phyloP scores from a whole-genome alignment of 768 basidiomycete genomes.

The Boletus sp. region DNA sequence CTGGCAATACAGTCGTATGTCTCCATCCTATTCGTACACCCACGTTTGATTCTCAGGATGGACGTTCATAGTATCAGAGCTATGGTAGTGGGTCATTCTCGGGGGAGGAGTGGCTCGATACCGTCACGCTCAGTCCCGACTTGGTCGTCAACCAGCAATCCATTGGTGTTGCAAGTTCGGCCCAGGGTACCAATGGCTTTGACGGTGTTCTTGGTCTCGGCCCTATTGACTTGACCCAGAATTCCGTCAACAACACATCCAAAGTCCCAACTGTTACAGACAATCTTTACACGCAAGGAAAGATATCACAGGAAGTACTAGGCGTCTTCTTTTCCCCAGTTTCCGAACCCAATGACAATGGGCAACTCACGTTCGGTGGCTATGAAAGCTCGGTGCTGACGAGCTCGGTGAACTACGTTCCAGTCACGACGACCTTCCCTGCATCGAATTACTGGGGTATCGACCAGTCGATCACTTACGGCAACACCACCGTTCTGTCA shows the following conservation, averaged over 20 bases:
- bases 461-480: slow-evolving; percentile 31
- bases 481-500: slow-evolving; percentile 17
- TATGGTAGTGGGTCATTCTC: slow-evolving; percentile 5
- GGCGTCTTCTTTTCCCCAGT: slow-evolving; percentile 34
- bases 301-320: slow-evolving; percentile 26
- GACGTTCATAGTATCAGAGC: not conserved
- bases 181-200: slow-evolving; percentile 27
- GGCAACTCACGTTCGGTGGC: slow-evolving; percentile 30
- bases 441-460: slow-evolving; percentile 31
- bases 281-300: slow-evolving; percentile 31
- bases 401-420: slow-evolving; percentile 17
- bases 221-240: slow-evolving; percentile 32
- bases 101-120: slow-evolving; percentile 19
- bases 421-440: slow-evolving; percentile 22
- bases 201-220: slow-evolving; percentile 41
- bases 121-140: slow-evolving; percentile 6
- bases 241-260: slow-evolving; percentile 12
- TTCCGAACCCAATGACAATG: slow-evolving; percentile 16
- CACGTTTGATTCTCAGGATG: slow-evolving; percentile 3
- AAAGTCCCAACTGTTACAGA: slow-evolving; percentile 34
- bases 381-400: slow-evolving; percentile 16
- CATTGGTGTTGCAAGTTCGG: slow-evolving; percentile 33
- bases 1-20: slow-evolving; percentile 20
- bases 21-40: not conserved
- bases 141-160: slow-evolving; percentile 26